A percentile compares a stretch with the other conserved stretches of the same genome.
Conservation (phyloP, 257 asterid genomes). For the Penstemon newberryi region DNA sequence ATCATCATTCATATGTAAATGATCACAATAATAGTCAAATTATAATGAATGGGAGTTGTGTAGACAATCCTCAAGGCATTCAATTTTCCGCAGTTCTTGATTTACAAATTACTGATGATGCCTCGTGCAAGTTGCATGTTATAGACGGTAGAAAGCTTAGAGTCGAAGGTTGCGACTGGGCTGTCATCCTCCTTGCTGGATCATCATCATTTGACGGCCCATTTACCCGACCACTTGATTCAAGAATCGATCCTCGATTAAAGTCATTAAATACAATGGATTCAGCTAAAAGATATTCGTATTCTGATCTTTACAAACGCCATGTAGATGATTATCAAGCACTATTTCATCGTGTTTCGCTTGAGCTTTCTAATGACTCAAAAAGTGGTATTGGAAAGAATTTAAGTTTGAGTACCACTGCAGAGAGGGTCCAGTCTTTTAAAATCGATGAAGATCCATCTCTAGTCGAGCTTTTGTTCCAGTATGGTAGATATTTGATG, state of each 20-base stretch:
- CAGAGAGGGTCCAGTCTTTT: slow-evolving; percentile 62
- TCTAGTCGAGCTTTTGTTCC: slow-evolving; percentile 72
- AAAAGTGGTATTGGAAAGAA: slow-evolving; percentile 12
- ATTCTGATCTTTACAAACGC: slow-evolving; percentile 58
- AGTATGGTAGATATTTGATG: slow-evolving; percentile 71
- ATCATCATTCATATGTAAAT: slow-evolving; percentile 51
- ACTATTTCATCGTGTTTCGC: slow-evolving; percentile 68
- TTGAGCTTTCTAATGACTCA: slow-evolving; percentile 53
- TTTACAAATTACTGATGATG: slow-evolving; percentile 51
- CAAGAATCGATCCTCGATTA: slow-evolving; percentile 50
- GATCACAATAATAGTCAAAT: slow-evolving; percentile 43
- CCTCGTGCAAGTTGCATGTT: slow-evolving; percentile 32
- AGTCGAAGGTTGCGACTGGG: slow-evolving; percentile 64
- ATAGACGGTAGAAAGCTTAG: slow-evolving; percentile 52
- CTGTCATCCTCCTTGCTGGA: slow-evolving; percentile 58
- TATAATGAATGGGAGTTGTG: slow-evolving; percentile 63
- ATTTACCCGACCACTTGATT: slow-evolving; percentile 53
- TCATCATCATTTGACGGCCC: slow-evolving; percentile 79
- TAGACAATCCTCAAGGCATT: slow-evolving; percentile 57
- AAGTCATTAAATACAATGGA: slow-evolving; percentile 46
- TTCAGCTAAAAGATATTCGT: slow-evolving; percentile 49
- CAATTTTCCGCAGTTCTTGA: slow-evolving; percentile 67
- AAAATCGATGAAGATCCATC: slow-evolving; percentile 70
- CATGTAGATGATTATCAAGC: slow-evolving; percentile 70
- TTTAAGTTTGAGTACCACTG: slow-evolving; percentile 33